Base-by-base conservation (phyloP, 768 basidiomycete species). In the Boletus sensibilis region DNA sequence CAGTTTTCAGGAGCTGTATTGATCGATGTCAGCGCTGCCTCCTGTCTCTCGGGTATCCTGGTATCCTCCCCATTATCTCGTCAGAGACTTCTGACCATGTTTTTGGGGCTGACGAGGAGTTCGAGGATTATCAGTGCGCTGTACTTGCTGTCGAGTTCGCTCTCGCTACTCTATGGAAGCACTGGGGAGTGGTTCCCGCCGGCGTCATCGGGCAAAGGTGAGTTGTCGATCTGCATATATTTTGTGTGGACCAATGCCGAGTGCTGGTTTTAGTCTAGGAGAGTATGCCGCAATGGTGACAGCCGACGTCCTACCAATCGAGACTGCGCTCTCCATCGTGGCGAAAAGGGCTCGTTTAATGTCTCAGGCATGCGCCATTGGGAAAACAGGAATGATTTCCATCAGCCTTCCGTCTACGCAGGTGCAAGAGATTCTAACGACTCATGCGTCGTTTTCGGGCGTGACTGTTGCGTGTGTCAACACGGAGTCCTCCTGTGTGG, bases 121-220 rank as follows among this genome's bases (percentile, higher is more conserved):
- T 78, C 16, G 78, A 81, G 58, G 76, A 72, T 0, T 75, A 74
- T 52, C 85, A 87, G 56, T 67, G 76, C 5, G 81, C 87, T 0
- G 73, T 85, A 7, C 81, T 90, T 57, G 72, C 82, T 0, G 70
- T 90, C 10, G 80, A 89, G 63, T 88, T 83, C 62, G 82, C 84
- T 0, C 71, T 91, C 21, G 78, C 82, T 0, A 73, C 70, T 44
- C 55, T 91, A 14, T 91, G 88, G 89, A 79, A 79, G 34, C 81
- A 78, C 8, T 90, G 85, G 87, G 88, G 88, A 1, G 41, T 90
- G 13, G 59, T 62, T 21, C 88, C 88, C 5, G 61, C 72, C n/a
- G 83, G 78, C 0, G 82, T 88, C 14, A 76, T 85, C 18, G 88
- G 89, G 4, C 88, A 90, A 62, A 91, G 89, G 89, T 89, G 47